These are phyloP conservation scores for Diospyros kaki DNA, from an alignment of 148 eudicot species.

Conservation along the genomic window DNA sequence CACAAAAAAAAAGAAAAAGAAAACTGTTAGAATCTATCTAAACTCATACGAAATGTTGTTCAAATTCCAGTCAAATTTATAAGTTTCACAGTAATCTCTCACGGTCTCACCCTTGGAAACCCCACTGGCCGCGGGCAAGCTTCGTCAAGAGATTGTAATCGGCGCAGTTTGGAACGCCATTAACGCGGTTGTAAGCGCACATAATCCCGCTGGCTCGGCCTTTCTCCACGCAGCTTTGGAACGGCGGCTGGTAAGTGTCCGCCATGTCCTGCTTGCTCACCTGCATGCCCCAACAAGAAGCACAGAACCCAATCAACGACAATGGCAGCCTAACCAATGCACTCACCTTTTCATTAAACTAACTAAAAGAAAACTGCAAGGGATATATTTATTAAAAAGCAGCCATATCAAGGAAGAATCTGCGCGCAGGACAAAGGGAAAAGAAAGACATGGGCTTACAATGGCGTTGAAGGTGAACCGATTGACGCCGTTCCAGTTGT, in stretches of 20 bases:
- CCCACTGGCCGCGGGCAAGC: conserved; percentile 69
- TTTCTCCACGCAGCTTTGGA: conserved; percentile 63
- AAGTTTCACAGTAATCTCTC: no score
- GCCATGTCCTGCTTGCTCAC: conserved; percentile 88
- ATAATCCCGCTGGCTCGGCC: conserved; percentile 90
- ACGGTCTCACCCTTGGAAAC: conserved; percentile 61
- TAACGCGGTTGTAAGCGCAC: conserved; percentile 88
- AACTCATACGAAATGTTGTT: background rate
- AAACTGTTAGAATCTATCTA: conserved; percentile 13
- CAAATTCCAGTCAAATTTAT: no score
- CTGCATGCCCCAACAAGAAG: conserved; percentile 24
- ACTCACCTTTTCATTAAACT: background rate
- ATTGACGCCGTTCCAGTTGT: conserved; percentile 55
- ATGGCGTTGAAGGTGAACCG: conserved; percentile 62
- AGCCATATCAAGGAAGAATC: background rate
- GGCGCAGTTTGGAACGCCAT: conserved; percentile 89
- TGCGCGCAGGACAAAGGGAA: no score
- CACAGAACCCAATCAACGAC: background rate
- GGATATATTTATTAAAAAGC: background rate
- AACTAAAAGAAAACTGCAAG: no score
- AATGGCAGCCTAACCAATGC: background rate
- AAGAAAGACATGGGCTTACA: conserved; percentile 31
- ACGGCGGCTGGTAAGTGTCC: conserved; percentile 90
- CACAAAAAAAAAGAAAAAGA: background rate
- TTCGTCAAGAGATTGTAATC: conserved; percentile 62